A percentile compares a stretch with the other conserved stretches of the same genome.
Conservation (phyloP, 2,329 filamentous ascomycete genomes). For the Scedosporium apiospermum region DNA sequence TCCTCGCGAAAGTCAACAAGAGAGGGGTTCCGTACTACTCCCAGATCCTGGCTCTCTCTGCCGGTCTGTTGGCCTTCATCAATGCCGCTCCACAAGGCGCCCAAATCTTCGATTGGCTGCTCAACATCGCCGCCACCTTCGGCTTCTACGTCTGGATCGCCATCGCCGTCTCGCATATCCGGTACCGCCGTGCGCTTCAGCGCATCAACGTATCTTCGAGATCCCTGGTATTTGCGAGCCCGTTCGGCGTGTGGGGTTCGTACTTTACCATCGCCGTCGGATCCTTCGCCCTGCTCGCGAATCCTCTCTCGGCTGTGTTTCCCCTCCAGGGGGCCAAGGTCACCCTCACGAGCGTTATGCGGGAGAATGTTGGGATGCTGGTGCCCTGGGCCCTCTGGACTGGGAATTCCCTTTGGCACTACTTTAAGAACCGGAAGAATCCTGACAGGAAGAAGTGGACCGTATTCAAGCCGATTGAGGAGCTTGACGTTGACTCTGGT, state of each 20-base stretch:
- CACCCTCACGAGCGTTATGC: constrained; percentile 11
- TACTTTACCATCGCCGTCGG: constrained; percentile 17
- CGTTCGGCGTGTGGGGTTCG: constrained; percentile 18
- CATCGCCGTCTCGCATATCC: constrained; percentile 35
- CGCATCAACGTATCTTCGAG: constrained; percentile 24
- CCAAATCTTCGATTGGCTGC: constrained; percentile 34
- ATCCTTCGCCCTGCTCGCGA: constrained; percentile 18
- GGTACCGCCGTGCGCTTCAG: constrained; percentile 30
- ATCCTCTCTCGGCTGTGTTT: constrained; percentile 17
- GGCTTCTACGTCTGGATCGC: constrained; percentile 39
- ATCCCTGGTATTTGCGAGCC: constrained; percentile 22
- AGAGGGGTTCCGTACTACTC: constrained; percentile 32
- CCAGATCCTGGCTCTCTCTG: constrained; percentile 25
- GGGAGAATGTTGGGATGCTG: constrained; percentile 19
- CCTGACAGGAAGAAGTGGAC: background rate
- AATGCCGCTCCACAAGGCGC: constrained; percentile 24
- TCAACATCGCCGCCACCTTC: constrained; percentile 34
- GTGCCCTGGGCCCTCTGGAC: constrained; percentile 12
- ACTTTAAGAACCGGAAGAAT: background rate
- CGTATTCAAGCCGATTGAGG: background rate
- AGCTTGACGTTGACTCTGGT: constrained; percentile 1
- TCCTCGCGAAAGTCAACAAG: constrained; percentile 14
- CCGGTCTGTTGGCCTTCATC: constrained; percentile 35
- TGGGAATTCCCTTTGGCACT: background rate
- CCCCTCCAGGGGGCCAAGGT: constrained; percentile 12